Evolutionary conservation across 139 green algal genomes (phyloP), one percentile per base, ranked within the genome.

Genomic region (Bryopsis sp.): DNA sequence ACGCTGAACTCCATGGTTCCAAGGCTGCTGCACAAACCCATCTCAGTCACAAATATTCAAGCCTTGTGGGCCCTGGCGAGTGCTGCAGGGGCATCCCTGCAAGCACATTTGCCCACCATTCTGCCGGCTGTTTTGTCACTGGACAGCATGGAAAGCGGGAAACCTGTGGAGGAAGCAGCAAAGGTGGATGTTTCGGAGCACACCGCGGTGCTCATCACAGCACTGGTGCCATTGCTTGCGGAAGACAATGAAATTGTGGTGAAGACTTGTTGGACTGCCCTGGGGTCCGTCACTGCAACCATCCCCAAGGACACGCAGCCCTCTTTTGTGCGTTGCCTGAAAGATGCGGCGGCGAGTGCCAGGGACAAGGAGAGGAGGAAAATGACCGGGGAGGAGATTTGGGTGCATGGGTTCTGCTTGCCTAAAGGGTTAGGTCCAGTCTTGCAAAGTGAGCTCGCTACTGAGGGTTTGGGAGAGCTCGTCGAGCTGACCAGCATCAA

Each of bases 391-490:
- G 29, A 29, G 54, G 64, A 15, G 57, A 68, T 90, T 34, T 68
- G 85, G 31, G 72, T 98, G 46, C 76, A 86, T 0, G 93, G 93
- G 2, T 84, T 98, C 60, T 91, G 84, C 77, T 72, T 91, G 59
- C 90, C 90, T 48, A 93, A 94, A 74, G 92, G 86, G 0, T 81
- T 98, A 37, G 72, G 71, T 36, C 91, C 94, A 0, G 64, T 98
- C 47, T 74, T 98, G 68, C 90, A 89, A 47, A 81, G 91, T 3
- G 92, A 97, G 84, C 37, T 78, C 29, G 88, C 92, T 2, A 91
- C 94, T 3, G 88, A 96, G 61, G 94, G 88, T 0, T 75, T 99
- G 58, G 88, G 87, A 0, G 88, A 97, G 72, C 80, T 98, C 64
- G 85, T 98, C 50, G 77, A 78, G n/a, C 68, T 88, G 1, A 94